These are phyloP conservation scores for Zea mays DNA, from an alignment of 176 grass and related monocot genomes.

Conservation along the genomic window DNA sequence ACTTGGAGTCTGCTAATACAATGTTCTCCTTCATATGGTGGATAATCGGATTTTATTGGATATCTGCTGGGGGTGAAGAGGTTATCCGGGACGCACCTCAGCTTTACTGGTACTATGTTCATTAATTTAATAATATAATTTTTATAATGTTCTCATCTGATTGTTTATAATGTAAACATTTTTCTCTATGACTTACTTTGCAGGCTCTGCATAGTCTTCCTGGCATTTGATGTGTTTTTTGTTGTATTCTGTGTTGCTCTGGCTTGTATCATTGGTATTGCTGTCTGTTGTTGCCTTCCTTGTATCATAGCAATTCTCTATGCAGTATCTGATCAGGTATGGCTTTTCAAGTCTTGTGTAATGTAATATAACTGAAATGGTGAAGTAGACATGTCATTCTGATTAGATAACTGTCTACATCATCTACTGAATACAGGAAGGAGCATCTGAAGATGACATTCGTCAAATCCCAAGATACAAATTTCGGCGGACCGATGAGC, in stretches of 20 bases:
- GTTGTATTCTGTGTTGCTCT: conserved; percentile 87
- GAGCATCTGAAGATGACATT: conserved; percentile 92
- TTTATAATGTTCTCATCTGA: conserved; percentile 12
- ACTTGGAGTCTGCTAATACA: conserved; percentile 83
- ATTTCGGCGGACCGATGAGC: conserved; percentile 54
- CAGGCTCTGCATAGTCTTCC: conserved; percentile 91
- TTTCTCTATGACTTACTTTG: conserved; percentile 24
- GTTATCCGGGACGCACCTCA: conserved; percentile 63
- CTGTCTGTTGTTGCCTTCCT: conserved; percentile 93
- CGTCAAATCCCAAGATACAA: conserved; percentile 71
- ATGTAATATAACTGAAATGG: background rate
- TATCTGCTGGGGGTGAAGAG: conserved; percentile 75
- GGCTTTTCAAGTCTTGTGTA: conserved; percentile 24
- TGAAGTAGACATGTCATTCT: background rate
- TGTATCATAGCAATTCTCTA: conserved; percentile 95
- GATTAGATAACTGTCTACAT: conserved; percentile 21
- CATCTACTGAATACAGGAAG: conserved; percentile 62
- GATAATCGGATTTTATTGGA: conserved; percentile 93
- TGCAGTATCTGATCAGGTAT: conserved; percentile 85
- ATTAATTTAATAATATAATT: background rate
- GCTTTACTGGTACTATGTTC: conserved; percentile 67
- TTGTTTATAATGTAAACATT: conserved; percentile 21
- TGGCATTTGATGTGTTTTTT: conserved; percentile 95
- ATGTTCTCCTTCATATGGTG: conserved; percentile 94
- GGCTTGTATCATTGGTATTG: conserved; percentile 91